phyloP scores from a whole-genome alignment of 2,329 filamentous ascomycete genomes.

The Fusarium robinianum region DNA sequence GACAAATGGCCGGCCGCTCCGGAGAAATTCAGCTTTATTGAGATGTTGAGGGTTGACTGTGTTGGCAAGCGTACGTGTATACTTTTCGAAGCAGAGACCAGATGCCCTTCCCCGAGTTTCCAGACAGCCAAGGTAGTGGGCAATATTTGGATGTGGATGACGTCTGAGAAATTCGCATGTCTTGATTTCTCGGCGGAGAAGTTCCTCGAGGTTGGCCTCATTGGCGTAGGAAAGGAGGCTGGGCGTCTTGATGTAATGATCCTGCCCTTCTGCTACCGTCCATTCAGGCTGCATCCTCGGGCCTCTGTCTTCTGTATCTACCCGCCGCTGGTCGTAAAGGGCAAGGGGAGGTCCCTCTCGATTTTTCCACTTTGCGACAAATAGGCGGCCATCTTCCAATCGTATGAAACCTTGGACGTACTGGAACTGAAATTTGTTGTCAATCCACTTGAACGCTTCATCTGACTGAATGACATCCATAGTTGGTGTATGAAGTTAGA shows the following conservation, averaged over 20 bases:
- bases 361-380: no score
- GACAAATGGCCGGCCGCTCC: slow-evolving; percentile 1
- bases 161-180: background rate
- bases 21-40: slow-evolving; percentile 1
- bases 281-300: background rate
- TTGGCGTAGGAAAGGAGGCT: background rate
- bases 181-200: slow-evolving; percentile 1
- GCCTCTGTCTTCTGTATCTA: background rate
- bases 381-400: no score
- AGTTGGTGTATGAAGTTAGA: no score
- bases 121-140: slow-evolving; percentile 1
- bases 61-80: background rate
- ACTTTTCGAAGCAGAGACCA: background rate
- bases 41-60: slow-evolving; percentile 1
- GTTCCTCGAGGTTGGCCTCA: background rate
- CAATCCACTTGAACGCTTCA: no score
- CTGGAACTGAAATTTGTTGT: no score
- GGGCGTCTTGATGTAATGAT: background rate
- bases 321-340: slow-evolving; percentile 6
- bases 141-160: slow-evolving; percentile 1
- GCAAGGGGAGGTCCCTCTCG: background rate
- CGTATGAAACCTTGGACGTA: no score
- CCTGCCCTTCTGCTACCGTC: background rate
- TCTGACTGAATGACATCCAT: no score
- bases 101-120: background rate